Evolutionary conservation across 768 basidiomycete species (phyloP), one percentile per base, ranked within the genome.

Genomic region (Suillus brevipes): DNA sequence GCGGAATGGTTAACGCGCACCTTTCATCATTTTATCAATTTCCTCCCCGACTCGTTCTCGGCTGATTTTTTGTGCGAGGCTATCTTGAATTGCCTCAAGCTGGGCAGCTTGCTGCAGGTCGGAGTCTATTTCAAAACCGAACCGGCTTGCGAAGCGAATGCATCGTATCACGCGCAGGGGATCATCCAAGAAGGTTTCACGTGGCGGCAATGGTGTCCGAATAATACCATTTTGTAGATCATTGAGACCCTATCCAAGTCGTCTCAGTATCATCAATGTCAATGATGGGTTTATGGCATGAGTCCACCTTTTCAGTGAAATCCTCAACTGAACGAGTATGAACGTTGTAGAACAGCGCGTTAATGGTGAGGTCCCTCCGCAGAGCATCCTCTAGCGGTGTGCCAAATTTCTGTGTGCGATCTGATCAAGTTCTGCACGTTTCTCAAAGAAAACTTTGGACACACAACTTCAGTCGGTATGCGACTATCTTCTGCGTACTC

Each of bases 291-390:
- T 7, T 12, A 37, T 3, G 42, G 36, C 63, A 5, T 34, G 36
- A 65, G 34, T 65, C 37, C 72, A 90, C 94, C 84, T 88, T 90
- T 70, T 82, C 84, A 1, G 95, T 97, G 70, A 84, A 84, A 74
- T 99, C 97, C 73, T 99, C 97, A 3, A 99, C 89, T 4, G 79
- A 69, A 16, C 88, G 85, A 1, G 90, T 89, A 71, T 97, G 95
- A 1, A 99, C 85, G 68, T 99, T 99, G 79, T 96, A 99, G 79
- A 99, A 99, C 8, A 99, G 80, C 0, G 97, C 82, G 73, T 99
- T 99, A 75, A 99, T 97, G 1, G 97, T 99, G 36, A 91, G 87
- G 75, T 99, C 97, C 71, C 97, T 83, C 61, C 97, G 82, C 57
- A 91, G 75, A 2, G 97, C 95, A 74, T 99, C 97, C 79, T 99